phyloP scores from a whole-genome alignment of 1,139 yeast species.

The Magnusiomyces clavatus region DNA sequence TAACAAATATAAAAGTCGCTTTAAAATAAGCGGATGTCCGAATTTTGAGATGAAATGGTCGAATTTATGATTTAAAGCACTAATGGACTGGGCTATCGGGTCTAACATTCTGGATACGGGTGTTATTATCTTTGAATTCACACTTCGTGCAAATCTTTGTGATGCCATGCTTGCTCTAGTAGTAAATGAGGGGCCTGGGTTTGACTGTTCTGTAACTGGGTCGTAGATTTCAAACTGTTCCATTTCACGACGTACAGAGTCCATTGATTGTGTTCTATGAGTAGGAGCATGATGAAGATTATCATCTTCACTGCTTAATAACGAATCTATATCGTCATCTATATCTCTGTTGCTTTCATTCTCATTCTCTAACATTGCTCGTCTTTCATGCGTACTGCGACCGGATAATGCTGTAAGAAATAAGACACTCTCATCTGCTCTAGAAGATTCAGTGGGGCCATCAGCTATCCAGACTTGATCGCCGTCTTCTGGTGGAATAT shows the following conservation, averaged over 20 bases:
- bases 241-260: constrained; percentile 24
- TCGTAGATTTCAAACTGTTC: constrained; percentile 41
- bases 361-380: neutral
- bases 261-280: neutral
- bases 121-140: constrained; percentile 40
- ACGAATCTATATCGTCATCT: constrained; percentile 3
- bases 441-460: neutral
- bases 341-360: neutral
- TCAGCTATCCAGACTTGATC: neutral
- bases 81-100: constrained; percentile 58
- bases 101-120: constrained; percentile 52
- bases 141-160: constrained; percentile 27
- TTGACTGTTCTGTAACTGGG: constrained; percentile 15
- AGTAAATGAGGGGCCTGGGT: constrained; percentile 16
- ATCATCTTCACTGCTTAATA: constrained; percentile 10
- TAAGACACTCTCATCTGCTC: neutral
- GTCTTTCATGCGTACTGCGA: neutral
- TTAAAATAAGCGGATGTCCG: constrained; percentile 82
- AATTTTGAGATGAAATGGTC: constrained; percentile 54
- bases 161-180: constrained; percentile 24
- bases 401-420: constrained; percentile 3
- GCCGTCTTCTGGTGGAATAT: neutral
- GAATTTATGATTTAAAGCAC: constrained; percentile 38
- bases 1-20: constrained; percentile 63
- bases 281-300: constrained; percentile 8